Conservation (phyloP, 495 filamentous ascomycete species). For the Penicillium robsamsonii region DNA sequence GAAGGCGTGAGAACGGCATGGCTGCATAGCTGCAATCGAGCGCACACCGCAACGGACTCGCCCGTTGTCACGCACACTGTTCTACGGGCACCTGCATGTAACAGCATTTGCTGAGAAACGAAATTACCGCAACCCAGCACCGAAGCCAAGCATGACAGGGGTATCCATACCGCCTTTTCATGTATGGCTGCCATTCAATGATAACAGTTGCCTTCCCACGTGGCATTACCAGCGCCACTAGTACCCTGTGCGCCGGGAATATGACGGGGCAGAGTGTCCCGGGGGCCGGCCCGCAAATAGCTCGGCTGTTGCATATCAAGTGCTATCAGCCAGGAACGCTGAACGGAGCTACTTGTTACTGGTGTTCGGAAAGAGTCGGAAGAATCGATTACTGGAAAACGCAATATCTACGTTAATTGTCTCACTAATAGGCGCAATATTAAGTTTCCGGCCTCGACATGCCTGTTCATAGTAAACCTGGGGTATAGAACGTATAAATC, state of each 20-base stretch:
- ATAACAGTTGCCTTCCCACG: constrained; percentile 16
- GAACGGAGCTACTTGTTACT: neutral
- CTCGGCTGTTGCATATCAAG: neutral
- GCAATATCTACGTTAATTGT: constrained; percentile 4
- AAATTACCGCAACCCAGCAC: neutral
- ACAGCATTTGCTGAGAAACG: neutral
- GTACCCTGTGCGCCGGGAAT: constrained; percentile 5
- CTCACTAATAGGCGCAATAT: constrained; percentile 6
- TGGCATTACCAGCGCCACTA: constrained; percentile 14
- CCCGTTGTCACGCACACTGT: neutral
- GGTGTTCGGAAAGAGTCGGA: constrained; percentile 1
- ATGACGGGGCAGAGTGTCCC: neutral
- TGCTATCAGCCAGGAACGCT: neutral
- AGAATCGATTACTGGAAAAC: constrained; percentile 5
- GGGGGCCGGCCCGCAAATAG: constrained; percentile 7
- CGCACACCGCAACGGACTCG: constrained; percentile 6
- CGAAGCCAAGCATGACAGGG: constrained; percentile 1
- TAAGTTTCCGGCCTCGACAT: neutral
- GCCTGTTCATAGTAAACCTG: neutral
- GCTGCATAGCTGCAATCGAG: constrained; percentile 4
- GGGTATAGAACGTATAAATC: neutral
- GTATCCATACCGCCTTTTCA: constrained; percentile 22
- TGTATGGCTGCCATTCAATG: constrained; percentile 16
- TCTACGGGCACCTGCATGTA: neutral
- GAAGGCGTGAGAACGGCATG: neutral